Percentiles rank a stretch among this genome's conserved stretches.
Evolutionary conservation across 495 filamentous ascomycete species (phyloP).

Genomic region (Hypoxylon subgilvum): DNA sequence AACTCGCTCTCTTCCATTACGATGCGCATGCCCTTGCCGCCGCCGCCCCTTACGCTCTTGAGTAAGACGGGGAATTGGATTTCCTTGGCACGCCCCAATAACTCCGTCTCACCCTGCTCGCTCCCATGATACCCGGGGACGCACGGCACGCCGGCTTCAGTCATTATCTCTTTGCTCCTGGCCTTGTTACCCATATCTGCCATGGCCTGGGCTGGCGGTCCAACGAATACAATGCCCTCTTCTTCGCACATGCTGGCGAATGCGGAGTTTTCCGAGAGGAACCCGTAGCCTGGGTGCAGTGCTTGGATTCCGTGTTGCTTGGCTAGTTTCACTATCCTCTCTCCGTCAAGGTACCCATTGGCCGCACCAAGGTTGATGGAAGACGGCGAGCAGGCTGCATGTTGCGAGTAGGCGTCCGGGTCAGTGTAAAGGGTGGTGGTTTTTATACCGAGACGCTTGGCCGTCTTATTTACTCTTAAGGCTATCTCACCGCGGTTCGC

Average conservation of each 20-base stretch:
- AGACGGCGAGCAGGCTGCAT: slow-evolving; percentile 83
- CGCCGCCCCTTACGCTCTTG: slow-evolving; percentile 96
- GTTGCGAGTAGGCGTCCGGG: slow-evolving; percentile 83
- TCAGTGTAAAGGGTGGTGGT: slow-evolving; percentile 96
- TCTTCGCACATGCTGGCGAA: slow-evolving; percentile 91
- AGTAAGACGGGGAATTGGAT: slow-evolving; percentile 92
- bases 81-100: slow-evolving; percentile 75
- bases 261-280: slow-evolving; percentile 90
- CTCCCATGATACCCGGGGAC: slow-evolving; percentile 93
- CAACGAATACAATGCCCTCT: slow-evolving; percentile 92
- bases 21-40: slow-evolving; percentile 99
- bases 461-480: slow-evolving; percentile 86
- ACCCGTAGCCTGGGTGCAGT: slow-evolving; percentile 96
- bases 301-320: slow-evolving; percentile 83
- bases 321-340: slow-evolving; percentile 86
- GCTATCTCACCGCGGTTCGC: slow-evolving; percentile 98
- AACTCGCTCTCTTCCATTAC: slow-evolving; percentile 77
- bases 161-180: slow-evolving; percentile 92
- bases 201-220: slow-evolving; percentile 89
- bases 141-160: slow-evolving; percentile 86
- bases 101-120: slow-evolving; percentile 75
- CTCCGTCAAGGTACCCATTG: slow-evolving; percentile 87
- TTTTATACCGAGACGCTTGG: slow-evolving; percentile 83
- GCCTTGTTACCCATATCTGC: slow-evolving; percentile 98
- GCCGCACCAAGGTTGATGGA: slow-evolving; percentile 81